These are phyloP conservation scores for Aureobasidium sp. DNA, from an alignment of 2,329 filamentous ascomycete species.

Conservation along the genomic window DNA sequence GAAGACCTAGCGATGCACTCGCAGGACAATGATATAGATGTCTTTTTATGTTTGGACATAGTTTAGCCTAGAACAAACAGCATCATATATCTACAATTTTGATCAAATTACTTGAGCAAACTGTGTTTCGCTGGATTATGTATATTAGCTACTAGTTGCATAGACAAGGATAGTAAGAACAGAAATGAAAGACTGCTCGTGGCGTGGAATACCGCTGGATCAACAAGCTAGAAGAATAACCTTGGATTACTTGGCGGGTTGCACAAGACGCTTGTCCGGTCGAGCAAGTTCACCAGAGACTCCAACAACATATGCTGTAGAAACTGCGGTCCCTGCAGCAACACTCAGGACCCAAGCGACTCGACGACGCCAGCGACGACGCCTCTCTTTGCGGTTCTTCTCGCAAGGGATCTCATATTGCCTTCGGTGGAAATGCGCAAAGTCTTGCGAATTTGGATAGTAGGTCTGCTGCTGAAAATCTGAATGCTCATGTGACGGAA, in stretches of 20 bases:
- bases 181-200: neutral
- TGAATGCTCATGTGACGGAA: neutral
- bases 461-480: slow-evolving; percentile 41
- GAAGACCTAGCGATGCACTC: too few relatives aligned
- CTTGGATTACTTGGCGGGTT: neutral
- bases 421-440: neutral
- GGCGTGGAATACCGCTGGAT: too few relatives aligned
- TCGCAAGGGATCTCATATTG: neutral
- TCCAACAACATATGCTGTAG: slow-evolving; percentile 52
- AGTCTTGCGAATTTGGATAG: slow-evolving; percentile 19
- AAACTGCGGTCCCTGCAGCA: slow-evolving; percentile 48
- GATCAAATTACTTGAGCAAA: neutral
- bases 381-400: slow-evolving; percentile 25
- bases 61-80: too few relatives aligned
- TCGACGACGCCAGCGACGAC: slow-evolving; percentile 33
- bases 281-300: slow-evolving; percentile 45
- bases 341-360: slow-evolving; percentile 43
- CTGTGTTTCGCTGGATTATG: neutral
- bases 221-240: neutral
- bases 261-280: neutral
- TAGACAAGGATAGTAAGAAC: neutral
- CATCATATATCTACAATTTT: neutral
- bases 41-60: neutral
- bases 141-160: neutral
- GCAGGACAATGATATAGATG: too few relatives aligned